phyloP scores from a whole-genome alignment of 768 basidiomycete species.

The Pleurotus pulmonarius region DNA sequence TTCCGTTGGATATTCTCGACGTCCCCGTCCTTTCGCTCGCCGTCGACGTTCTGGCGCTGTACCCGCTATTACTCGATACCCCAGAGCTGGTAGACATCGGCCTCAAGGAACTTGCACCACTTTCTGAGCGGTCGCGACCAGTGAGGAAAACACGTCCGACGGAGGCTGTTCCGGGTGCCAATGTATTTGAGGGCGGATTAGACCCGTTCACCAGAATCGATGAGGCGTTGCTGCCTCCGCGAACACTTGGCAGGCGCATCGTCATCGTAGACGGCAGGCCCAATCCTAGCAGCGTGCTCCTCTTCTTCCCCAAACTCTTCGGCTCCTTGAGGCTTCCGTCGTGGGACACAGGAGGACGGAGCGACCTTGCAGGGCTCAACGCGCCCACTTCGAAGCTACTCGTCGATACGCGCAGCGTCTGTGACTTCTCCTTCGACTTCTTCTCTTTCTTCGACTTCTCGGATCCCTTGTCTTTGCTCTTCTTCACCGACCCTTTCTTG shows the following conservation, averaged over 20 bases:
- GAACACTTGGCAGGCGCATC: slow-evolving; percentile 34
- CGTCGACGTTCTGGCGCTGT: not conserved
- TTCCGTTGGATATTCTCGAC: slow-evolving; percentile 30
- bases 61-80: slow-evolving; percentile 25
- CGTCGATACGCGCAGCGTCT: slow-evolving; percentile 44
- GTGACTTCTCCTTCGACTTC: slow-evolving; percentile 28
- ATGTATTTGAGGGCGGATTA: not conserved
- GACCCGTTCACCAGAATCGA: slow-evolving; percentile 17
- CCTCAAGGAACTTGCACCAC: slow-evolving; percentile 35
- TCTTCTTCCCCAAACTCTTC: slow-evolving; percentile 50
- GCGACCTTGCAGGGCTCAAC: slow-evolving; percentile 27
- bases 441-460: slow-evolving; percentile 19
- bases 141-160: slow-evolving; percentile 28
- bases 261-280: slow-evolving; percentile 55
- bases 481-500: slow-evolving; percentile 19
- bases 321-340: slow-evolving; percentile 20
- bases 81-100: slow-evolving; percentile 41
- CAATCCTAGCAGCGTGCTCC: slow-evolving; percentile 57
- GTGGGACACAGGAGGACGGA: slow-evolving; percentile 13
- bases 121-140: slow-evolving; percentile 4
- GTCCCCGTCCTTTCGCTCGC: slow-evolving; percentile 18
- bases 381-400: slow-evolving; percentile 71
- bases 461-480: slow-evolving; percentile 27
- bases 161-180: slow-evolving; percentile 23
- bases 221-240: slow-evolving; percentile 35